Evolutionary conservation across 306 rosid genomes (phyloP).

Genomic region (Senna tora): DNA sequence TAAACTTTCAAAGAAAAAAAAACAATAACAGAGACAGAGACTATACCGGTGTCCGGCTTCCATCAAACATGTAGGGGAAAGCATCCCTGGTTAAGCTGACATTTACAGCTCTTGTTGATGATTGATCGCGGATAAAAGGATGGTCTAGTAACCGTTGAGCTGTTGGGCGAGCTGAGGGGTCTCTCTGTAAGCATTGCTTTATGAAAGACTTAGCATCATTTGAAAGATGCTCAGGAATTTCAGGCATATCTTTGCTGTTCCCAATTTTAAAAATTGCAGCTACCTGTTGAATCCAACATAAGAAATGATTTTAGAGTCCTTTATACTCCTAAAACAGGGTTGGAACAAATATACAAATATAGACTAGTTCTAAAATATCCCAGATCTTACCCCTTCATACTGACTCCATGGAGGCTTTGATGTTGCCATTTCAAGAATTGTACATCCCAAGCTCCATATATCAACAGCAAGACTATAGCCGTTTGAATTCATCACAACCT

Average conservation of each 20-base stretch:
- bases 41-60: conserved; percentile 89
- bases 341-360: not conserved
- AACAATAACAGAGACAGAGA: conserved; percentile 20
- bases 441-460: conserved; percentile 98
- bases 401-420: conserved; percentile 97
- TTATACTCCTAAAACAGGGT: conserved; percentile 27
- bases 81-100: conserved; percentile 68
- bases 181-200: conserved; percentile 80
- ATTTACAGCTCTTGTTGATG: conserved; percentile 64
- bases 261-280: conserved; percentile 99
- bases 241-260: conserved; percentile 94
- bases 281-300: conserved; percentile 63
- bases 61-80: conserved; percentile 71
- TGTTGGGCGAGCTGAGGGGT: conserved; percentile 77
- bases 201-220: conserved; percentile 81
- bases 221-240: conserved; percentile 90
- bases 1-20: conserved; percentile 27
- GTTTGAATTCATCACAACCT: conserved; percentile 95
- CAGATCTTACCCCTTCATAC: conserved; percentile 90
- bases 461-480: conserved; percentile 93
- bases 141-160: conserved; percentile 75
- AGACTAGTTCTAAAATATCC: conserved; percentile 37
- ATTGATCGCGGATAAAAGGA: conserved; percentile 82
- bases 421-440: conserved; percentile 97
- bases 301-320: conserved; percentile 39